A percentile compares a stretch with the other conserved stretches of the same genome.
Conservation (phyloP, 2,329 filamentous ascomycete genomes). For the Drechslerella coelobrocha region DNA sequence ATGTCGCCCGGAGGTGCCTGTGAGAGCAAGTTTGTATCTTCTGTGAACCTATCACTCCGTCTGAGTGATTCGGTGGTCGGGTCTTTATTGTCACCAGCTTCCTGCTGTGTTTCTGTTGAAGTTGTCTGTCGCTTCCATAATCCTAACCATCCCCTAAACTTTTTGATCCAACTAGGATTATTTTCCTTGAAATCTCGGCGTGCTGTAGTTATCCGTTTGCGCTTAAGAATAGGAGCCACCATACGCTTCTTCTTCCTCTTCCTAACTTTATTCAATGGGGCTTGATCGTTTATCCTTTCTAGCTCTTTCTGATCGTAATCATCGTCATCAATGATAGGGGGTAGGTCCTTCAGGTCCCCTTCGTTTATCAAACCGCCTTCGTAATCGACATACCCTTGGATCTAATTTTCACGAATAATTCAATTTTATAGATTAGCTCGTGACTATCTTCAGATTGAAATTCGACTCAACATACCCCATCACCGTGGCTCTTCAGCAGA, state of each 20-base stretch:
- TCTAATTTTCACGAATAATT: neutral
- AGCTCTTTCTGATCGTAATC: too few species aligned
- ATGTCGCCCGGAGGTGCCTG: constrained; percentile 8
- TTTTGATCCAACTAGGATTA: too few species aligned
- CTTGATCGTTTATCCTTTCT: too few species aligned
- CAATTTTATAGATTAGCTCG: neutral
- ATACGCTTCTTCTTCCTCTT: constrained; percentile 4
- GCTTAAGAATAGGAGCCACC: too few species aligned
- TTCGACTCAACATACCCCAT: constrained; percentile 31
- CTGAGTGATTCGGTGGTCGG: neutral
- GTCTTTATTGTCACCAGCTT: too few species aligned
- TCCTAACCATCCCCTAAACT: too few species aligned
- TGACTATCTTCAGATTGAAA: too few species aligned
- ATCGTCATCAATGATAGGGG: constrained; percentile 18
- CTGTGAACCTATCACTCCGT: neutral
- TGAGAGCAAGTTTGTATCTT: constrained; percentile 16
- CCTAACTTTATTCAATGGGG: neutral
- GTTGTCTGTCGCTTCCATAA: too few species aligned
- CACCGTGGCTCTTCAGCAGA: constrained; percentile 6
- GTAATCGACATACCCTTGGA: constrained; percentile 27
- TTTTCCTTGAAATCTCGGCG: too few species aligned
- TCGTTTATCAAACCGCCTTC: neutral
- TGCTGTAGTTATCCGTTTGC: neutral
- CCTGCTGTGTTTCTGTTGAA: too few species aligned
- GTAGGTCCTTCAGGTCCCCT: constrained; percentile 9